These are phyloP conservation scores for Metschnikowia vanudenii DNA, from an alignment of 805 yeast species.

Conservation along the genomic window DNA sequence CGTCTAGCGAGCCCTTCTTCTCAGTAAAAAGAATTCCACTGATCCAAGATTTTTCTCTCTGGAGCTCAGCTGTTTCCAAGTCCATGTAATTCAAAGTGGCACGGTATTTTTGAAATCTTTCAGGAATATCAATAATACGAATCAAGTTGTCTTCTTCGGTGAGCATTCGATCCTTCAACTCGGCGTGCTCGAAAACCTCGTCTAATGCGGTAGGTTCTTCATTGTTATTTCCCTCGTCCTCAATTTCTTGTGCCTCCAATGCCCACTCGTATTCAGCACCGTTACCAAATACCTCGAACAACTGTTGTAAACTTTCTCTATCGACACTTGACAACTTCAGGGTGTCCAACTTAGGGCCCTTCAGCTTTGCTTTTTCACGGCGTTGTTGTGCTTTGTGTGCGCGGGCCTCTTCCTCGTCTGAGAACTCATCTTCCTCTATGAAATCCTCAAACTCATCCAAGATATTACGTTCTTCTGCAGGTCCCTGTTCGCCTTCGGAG, in stretches of 20 bases:
- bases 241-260: constrained; percentile 77
- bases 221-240: constrained; percentile 54
- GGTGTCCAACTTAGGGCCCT: constrained; percentile 51
- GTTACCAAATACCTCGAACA: constrained; percentile 94
- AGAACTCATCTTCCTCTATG: constrained; percentile 94
- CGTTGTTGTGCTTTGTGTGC: constrained; percentile 31
- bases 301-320: constrained; percentile 87
- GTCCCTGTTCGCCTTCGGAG: constrained; percentile 27
- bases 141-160: constrained; percentile 90
- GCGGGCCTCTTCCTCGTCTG: constrained; percentile 66
- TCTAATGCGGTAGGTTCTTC: constrained; percentile 62
- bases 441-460: constrained; percentile 93
- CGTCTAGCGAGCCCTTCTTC: constrained; percentile 46
- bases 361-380: constrained; percentile 31
- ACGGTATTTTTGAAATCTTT: constrained; percentile 81
- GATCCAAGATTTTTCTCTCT: constrained; percentile 77
- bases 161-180: constrained; percentile 83
- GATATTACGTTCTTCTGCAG: constrained; percentile 32
- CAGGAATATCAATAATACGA: constrained; percentile 84
- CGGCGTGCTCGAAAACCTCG: constrained; percentile 93
- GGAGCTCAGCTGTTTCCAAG: constrained; percentile 65
- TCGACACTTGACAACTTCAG: constrained; percentile 65
- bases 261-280: constrained; percentile 99
- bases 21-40: constrained; percentile 59
- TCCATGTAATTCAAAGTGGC: constrained; percentile 65